Conservation (phyloP, 2,329 filamentous ascomycete species). For the Colletotrichum echinochloae region DNA sequence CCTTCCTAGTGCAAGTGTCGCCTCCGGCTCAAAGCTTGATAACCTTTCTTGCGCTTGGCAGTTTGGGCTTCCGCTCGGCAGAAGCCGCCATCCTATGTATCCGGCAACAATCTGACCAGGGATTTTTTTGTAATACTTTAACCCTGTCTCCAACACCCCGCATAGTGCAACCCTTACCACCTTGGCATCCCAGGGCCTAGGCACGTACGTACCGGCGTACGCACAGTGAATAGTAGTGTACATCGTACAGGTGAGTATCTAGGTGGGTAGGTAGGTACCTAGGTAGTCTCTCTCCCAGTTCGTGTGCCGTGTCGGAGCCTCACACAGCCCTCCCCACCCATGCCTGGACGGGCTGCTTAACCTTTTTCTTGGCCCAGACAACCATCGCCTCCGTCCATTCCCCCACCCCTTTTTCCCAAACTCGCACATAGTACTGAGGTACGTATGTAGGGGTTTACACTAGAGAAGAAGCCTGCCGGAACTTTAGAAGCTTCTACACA, state of each 20-base stretch:
- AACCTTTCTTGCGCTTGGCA: conserved; percentile 24
- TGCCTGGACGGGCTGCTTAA: background rate
- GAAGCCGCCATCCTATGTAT: background rate
- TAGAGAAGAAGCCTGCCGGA: conserved; percentile 19
- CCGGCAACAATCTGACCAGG: background rate
- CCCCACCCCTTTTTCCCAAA: background rate
- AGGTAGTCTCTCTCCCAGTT: no score
- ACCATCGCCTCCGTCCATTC: background rate
- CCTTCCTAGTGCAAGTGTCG: conserved; percentile 15
- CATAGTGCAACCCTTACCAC: conserved; percentile 14
- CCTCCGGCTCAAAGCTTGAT: conserved; percentile 34
- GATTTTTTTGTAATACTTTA: conserved; percentile 1
- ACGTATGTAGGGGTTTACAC: conserved; percentile 20
- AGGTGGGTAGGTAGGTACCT: no score
- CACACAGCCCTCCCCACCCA: background rate
- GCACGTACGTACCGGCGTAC: no score
- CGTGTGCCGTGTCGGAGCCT: background rate
- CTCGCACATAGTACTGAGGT: background rate
- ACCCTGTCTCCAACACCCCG: conserved; percentile 16
- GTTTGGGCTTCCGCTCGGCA: conserved; percentile 24
- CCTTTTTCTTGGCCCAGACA: background rate
- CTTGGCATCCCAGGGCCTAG: no score
- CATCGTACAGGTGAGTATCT: no score
- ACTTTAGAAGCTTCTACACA: background rate
- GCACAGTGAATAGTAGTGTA: no score